These are phyloP conservation scores for Calophaca sinica DNA, from an alignment of 306 rosid species.

Conservation along the genomic window DNA sequence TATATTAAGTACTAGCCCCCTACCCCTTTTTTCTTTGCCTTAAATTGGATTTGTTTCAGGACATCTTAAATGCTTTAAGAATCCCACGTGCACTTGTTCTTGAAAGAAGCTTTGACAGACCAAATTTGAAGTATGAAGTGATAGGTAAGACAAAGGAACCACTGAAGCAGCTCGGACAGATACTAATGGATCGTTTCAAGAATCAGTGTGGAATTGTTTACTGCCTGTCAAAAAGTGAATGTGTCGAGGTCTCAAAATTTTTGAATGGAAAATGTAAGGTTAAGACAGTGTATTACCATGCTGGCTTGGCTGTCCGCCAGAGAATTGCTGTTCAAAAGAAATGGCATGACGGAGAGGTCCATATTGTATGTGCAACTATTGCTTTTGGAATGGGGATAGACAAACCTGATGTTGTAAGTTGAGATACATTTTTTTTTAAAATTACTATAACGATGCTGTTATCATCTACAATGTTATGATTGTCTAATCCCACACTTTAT, in stretches of 20 bases:
- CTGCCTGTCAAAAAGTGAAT: conserved; percentile 96
- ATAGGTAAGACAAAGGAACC: conserved; percentile 81
- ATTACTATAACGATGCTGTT: conserved; percentile 39
- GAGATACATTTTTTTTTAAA: conserved; percentile 37
- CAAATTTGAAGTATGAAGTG: conserved; percentile 93
- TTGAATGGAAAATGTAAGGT: conserved; percentile 72
- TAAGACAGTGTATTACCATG: conserved; percentile 87
- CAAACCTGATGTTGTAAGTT: conserved; percentile 97
- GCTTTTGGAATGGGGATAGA: conserved; percentile 99
- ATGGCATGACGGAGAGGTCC: conserved; percentile 90
- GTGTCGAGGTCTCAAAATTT: conserved; percentile 80
- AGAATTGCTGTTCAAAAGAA: conserved; percentile 87
- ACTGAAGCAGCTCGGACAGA: conserved; percentile 74
- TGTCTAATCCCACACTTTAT: conserved; percentile 13
- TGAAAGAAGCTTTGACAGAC: conserved; percentile 96
- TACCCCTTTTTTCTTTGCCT: background rate
- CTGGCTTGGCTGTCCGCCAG: conserved; percentile 83
- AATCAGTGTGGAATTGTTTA: conserved; percentile 86
- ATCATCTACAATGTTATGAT: conserved; percentile 38
- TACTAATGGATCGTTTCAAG: conserved; percentile 70
- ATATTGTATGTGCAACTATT: conserved; percentile 90
- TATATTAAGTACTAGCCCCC: conserved; percentile 3
- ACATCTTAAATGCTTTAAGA: conserved; percentile 79
- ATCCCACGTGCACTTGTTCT: conserved; percentile 88
- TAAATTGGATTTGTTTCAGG: conserved; percentile 62